Percentiles rank a stretch among this genome's conserved stretches.
Evolutionary conservation across 2,329 filamentous ascomycete genomes (phyloP).

Genomic region (Aspergillus spinulosporus): DNA sequence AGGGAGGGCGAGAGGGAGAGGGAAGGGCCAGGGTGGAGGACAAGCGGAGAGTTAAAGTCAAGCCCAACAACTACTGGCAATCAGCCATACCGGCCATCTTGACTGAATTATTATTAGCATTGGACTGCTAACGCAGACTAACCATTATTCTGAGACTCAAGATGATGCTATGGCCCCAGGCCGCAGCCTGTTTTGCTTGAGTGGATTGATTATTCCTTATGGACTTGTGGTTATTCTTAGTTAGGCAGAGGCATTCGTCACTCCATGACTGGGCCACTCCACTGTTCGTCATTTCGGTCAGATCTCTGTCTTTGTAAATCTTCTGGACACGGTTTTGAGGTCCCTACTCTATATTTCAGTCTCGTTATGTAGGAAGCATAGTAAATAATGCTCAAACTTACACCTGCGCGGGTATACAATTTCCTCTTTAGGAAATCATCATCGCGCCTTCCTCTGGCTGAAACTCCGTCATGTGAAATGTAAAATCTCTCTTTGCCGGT

Average conservation of each 20-base stretch:
- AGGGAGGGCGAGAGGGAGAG: constrained; percentile 6
- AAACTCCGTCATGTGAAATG: not conserved
- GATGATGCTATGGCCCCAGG: not conserved
- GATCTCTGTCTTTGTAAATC: not conserved
- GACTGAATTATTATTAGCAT: constrained; percentile 8
- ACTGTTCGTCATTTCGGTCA: not conserved
- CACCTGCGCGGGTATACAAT: constrained; percentile 3
- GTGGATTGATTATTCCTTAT: not conserved
- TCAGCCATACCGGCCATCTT: not conserved
- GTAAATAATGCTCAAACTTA: not conserved
- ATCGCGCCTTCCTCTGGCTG: constrained; percentile 8
- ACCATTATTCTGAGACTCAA: not conserved
- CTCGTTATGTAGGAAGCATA: not conserved
- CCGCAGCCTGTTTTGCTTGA: not conserved
- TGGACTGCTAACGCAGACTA: not conserved
- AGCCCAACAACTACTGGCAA: not conserved
- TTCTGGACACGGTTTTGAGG: not conserved
- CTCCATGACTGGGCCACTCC: constrained; percentile 13
- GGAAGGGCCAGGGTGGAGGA: constrained; percentile 9
- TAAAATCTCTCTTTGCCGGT: not conserved
- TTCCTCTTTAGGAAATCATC: constrained; percentile 12
- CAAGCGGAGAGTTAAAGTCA: constrained; percentile 8
- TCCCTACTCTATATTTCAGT: not conserved
- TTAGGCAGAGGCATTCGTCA: constrained; percentile 19
- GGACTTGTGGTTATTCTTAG: constrained; percentile 18